Base-by-base conservation (phyloP, 306 rosid species). In the Erythrophleum fordii region DNA sequence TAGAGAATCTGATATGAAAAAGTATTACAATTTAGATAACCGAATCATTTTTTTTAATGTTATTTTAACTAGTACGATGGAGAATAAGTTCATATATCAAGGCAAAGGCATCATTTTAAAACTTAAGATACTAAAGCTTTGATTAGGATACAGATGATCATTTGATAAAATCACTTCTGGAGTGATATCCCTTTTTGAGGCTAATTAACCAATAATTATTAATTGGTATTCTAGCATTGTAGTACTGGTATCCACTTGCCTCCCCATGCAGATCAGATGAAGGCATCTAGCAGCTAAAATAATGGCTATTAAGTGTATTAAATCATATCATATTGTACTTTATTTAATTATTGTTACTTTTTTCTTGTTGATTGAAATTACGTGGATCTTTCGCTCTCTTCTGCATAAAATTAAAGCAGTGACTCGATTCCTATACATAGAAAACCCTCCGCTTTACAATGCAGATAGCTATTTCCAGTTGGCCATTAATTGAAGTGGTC, bases 51-150 rank as follows among this genome's bases (percentile, higher is more conserved):
- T 51, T 64, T 61, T 31, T 3, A 16, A 34, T 64, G 66, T 69
- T 87, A 79, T 72, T 80, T 81, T 77, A 74, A 48, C 46, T 23
- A 58, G 64, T 70, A 52, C 77, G 83, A 84, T 84, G 87, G 86
- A 79, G 90, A 89, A 89, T 86, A 84, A 48, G 58, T 82, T 86
- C 91, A 58, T 56, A 75, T 69, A 52, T 56, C 26, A 46, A 51
- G 25, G 41, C n/a, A n/a, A 25, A 65, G 69, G 76, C 64, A 13
- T 46, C 59, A 4, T 26, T 68, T 20, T 73, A 72, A 37, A 31
- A 42, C 73, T 25, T 18, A 49, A 76, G 49, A 73, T 77, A 80
- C 79, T 12, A 49, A 39, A 79, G 61, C 49, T 79, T 45, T 76
- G 46, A 80, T 66, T 72, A 51, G 55, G 58, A 53, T 49, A 61